Evolutionary conservation across 2,329 filamentous ascomycete species (phyloP).

Genomic region (Diaporthe citrichinensis): DNA sequence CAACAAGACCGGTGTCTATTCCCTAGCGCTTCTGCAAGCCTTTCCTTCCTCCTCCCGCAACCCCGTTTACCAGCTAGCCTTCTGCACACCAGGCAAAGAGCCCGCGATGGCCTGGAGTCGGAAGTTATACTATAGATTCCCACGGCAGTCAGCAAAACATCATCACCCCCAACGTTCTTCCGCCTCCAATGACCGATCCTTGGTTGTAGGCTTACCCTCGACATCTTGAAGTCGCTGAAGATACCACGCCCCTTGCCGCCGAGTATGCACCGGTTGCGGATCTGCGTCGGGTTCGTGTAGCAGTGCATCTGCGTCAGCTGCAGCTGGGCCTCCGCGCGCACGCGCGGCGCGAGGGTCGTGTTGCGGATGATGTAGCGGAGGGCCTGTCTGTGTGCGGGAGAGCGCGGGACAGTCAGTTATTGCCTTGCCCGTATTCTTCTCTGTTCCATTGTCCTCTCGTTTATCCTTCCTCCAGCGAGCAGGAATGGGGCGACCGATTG

Average conservation of each 20-base stretch:
- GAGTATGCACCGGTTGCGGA: slow-evolving; percentile 92
- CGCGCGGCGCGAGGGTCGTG: slow-evolving; percentile 83
- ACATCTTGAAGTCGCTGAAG: slow-evolving; percentile 93
- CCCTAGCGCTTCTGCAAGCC: neutral
- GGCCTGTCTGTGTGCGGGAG: slow-evolving; percentile 77
- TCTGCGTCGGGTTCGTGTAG: slow-evolving; percentile 94
- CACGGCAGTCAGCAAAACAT: slow-evolving; percentile 48
- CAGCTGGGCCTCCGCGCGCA: slow-evolving; percentile 92
- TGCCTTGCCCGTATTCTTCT: neutral
- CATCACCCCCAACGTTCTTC: neutral
- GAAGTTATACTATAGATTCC: slow-evolving; percentile 83
- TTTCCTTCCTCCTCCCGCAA: neutral
- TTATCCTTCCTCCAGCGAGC: too few relatives aligned
- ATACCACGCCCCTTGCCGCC: slow-evolving; percentile 93
- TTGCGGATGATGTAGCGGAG: slow-evolving; percentile 95
- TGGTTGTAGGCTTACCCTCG: slow-evolving; percentile 75
- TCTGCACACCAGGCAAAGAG: slow-evolving; percentile 90
- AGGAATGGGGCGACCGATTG: neutral
- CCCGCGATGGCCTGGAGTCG: slow-evolving; percentile 89
- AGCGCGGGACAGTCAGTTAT: neutral
- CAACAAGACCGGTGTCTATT: neutral
- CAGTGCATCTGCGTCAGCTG: slow-evolving; percentile 95
- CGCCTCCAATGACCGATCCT: neutral
- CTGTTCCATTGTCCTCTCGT: neutral
- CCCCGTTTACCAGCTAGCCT: slow-evolving; percentile 88